Percentiles rank a stretch among this genome's conserved stretches.
Conservation (phyloP, 495 filamentous ascomycete species). For the Aspergillus saccharolyticus region DNA sequence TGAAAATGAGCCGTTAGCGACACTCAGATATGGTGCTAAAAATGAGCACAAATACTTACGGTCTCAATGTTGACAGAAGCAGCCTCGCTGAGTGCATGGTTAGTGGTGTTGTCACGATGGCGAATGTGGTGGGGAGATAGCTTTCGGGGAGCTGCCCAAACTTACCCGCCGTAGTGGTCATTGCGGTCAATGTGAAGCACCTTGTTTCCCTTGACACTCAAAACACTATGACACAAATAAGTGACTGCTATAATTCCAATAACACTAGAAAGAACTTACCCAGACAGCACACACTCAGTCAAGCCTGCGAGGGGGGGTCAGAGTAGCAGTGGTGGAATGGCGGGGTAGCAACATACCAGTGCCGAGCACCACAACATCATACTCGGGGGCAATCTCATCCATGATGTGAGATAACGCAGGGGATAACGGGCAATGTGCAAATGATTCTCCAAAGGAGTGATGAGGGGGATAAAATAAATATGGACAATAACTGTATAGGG, state of each 20-base stretch:
- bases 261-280: slow-evolving; percentile 49
- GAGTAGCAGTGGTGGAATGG: slow-evolving; percentile 25
- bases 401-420: slow-evolving; percentile 45
- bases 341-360: slow-evolving; percentile 66
- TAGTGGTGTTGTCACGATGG: slow-evolving; percentile 24
- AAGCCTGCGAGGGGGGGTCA: slow-evolving; percentile 58
- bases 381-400: slow-evolving; percentile 95
- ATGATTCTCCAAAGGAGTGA: slow-evolving; percentile 11
- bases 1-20: slow-evolving; percentile 21
- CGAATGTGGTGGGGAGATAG: slow-evolving; percentile 12
- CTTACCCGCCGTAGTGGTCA: slow-evolving; percentile 96
- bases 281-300: slow-evolving; percentile 97
- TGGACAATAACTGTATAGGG: slow-evolving; percentile 3
- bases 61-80: slow-evolving; percentile 92
- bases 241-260: not conserved
- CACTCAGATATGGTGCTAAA: not conserved
- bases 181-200: slow-evolving; percentile 98
- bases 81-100: slow-evolving; percentile 63
- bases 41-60: slow-evolving; percentile 45
- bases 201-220: slow-evolving; percentile 98
- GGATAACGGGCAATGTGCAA: slow-evolving; percentile 16
- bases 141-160: slow-evolving; percentile 22
- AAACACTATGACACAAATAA: slow-evolving; percentile 53
- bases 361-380: slow-evolving; percentile 97
- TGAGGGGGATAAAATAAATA: slow-evolving; percentile 1